A percentile compares a stretch with the other conserved stretches of the same genome.
phyloP scores from a whole-genome alignment of 1,284 basidiomycete species.

The Butyriboletus appendiculatus region DNA sequence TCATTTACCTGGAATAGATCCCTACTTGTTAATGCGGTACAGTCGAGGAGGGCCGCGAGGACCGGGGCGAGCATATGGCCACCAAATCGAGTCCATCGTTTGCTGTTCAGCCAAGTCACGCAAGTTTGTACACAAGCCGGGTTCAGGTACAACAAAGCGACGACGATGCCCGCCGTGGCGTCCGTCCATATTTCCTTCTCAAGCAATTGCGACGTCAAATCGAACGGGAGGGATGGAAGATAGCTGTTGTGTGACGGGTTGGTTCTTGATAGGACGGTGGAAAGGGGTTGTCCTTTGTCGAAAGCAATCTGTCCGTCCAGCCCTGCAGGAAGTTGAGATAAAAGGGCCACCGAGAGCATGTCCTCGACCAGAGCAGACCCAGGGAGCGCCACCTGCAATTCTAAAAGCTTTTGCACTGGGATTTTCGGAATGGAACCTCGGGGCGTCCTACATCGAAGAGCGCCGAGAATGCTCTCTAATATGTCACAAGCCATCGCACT shows the following conservation, averaged over 20 bases:
- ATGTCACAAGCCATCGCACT: conserved; percentile 31
- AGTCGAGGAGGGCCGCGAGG: conserved; percentile 31
- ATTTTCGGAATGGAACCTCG: conserved; percentile 23
- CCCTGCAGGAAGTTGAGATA: conserved; percentile 45
- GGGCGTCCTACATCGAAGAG: conserved; percentile 12
- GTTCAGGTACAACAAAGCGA: conserved; percentile 44
- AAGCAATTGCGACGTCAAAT: conserved; percentile 39
- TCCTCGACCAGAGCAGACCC: conserved; percentile 44
- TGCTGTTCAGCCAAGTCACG: conserved; percentile 35
- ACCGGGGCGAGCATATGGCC: conserved; percentile 10
- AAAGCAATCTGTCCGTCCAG: conserved; percentile 36
- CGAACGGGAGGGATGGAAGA: conserved; percentile 18
- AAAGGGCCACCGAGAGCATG: conserved; percentile 45
- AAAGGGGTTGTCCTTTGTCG: conserved; percentile 16
- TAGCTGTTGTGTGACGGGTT: conserved; percentile 29
- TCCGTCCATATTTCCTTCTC: conserved; percentile 41
- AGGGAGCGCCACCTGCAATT: conserved; percentile 38
- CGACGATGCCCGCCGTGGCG: conserved; percentile 42
- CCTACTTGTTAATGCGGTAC: conserved; percentile 3
- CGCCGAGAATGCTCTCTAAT: conserved; percentile 34
- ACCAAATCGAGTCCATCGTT: conserved; percentile 16
- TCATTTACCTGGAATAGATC: conserved; percentile 22
- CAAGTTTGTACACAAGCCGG: conserved; percentile 17
- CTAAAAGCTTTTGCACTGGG: conserved; percentile 36
- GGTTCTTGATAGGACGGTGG: conserved; percentile 23